Percentiles rank a stretch among this genome's conserved stretches.
Conservation (phyloP, 2,329 filamentous ascomycete species). For the Alternaria consortialis region DNA sequence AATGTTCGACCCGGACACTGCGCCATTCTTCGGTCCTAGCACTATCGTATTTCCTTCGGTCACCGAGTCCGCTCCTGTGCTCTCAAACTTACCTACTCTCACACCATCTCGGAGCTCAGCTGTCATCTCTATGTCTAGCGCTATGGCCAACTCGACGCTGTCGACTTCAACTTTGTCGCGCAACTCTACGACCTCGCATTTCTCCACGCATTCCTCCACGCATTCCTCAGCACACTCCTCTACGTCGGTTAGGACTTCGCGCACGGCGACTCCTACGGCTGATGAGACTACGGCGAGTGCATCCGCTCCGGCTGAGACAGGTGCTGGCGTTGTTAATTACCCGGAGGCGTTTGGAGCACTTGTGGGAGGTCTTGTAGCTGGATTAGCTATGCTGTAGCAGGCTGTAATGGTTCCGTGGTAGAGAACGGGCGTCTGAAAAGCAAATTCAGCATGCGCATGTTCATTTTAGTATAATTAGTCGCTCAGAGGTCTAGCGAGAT, state of each 20-base stretch:
- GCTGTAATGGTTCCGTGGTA: background rate
- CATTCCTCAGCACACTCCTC: conserved; percentile 7
- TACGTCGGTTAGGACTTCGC: conserved; percentile 14
- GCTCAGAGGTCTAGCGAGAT: background rate
- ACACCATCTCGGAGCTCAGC: conserved; percentile 14
- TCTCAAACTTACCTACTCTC: conserved; percentile 16
- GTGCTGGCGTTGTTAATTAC: conserved; percentile 27
- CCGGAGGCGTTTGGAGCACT: conserved; percentile 29
- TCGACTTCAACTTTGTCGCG: conserved; percentile 2
- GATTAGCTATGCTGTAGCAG: conserved; percentile 27
- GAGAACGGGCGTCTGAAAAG: background rate
- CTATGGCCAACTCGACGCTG: conserved; percentile 14
- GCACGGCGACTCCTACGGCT: conserved; percentile 12
- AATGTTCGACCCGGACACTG: conserved; percentile 29
- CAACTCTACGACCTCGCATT: conserved; percentile 10
- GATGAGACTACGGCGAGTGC: conserved; percentile 17
- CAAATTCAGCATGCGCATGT: background rate
- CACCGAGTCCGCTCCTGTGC: conserved; percentile 14
- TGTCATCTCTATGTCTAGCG: conserved; percentile 5
- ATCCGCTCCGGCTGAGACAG: conserved; percentile 24
- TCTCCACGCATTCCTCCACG: background rate
- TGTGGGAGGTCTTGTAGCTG: conserved; percentile 33
- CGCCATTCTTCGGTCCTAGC: conserved; percentile 27
- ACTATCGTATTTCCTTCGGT: conserved; percentile 27
- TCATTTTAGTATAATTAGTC: background rate